Conservation (phyloP, 1,139 yeast species). For the Geotrichum carabidarum region DNA sequence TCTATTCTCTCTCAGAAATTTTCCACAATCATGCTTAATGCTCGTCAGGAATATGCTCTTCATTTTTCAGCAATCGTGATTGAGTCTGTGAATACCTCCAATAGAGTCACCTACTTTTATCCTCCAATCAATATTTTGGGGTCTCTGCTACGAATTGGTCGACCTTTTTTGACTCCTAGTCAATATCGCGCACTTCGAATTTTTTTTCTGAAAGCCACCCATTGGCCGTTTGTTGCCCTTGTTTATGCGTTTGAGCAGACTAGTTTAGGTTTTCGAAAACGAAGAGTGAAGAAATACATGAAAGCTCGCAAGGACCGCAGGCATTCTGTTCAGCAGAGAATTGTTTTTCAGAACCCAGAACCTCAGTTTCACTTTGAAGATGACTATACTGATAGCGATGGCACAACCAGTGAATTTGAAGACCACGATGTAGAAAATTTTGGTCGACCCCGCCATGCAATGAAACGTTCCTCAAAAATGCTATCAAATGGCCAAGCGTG, state of each 20-base stretch:
- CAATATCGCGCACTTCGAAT: constrained; percentile 30
- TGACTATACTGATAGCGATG: constrained; percentile 2
- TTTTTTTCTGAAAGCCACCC: constrained; percentile 30
- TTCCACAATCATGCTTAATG: constrained; percentile 35
- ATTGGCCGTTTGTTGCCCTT: constrained; percentile 32
- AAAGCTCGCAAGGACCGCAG: constrained; percentile 11
- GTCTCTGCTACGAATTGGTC: constrained; percentile 31
- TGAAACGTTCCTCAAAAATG: background rate
- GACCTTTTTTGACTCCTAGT: constrained; percentile 27
- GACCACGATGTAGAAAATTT: constrained; percentile 1
- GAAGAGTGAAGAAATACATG: constrained; percentile 7
- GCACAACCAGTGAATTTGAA: background rate
- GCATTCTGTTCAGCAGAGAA: constrained; percentile 11
- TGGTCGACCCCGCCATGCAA: background rate
- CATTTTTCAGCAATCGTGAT: constrained; percentile 33
- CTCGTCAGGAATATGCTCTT: constrained; percentile 33
- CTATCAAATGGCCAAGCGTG: background rate
- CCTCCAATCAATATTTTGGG: constrained; percentile 36
- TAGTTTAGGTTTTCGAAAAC: constrained; percentile 7
- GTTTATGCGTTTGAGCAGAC: constrained; percentile 29
- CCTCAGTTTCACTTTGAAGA: constrained; percentile 6
- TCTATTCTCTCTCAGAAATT: constrained; percentile 35
- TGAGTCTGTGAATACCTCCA: constrained; percentile 34
- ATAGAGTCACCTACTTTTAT: constrained; percentile 34
- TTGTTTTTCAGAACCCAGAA: constrained; percentile 2